Conservation (phyloP, 257 asterid species). For the Fraxinus pennsylvanica region DNA sequence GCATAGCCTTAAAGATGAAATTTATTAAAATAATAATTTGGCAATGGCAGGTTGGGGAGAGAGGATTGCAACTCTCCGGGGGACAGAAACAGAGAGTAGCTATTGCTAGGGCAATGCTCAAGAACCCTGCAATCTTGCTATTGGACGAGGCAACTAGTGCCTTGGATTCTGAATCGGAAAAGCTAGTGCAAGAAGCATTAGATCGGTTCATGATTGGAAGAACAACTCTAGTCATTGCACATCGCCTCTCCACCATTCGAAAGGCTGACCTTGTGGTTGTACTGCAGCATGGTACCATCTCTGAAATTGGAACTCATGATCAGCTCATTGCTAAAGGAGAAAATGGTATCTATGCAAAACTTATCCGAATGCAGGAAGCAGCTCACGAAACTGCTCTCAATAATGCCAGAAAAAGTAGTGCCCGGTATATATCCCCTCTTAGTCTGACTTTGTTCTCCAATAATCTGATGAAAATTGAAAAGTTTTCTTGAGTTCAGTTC, state of each 20-base stretch:
- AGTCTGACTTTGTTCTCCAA: not conserved
- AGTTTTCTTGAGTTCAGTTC: not conserved
- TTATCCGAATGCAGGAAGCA: slow-evolving; percentile 83
- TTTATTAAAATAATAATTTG: not conserved
- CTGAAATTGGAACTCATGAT: slow-evolving; percentile 82
- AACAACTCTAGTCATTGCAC: slow-evolving; percentile 88
- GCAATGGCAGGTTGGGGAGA: slow-evolving; percentile 68
- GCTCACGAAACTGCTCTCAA: slow-evolving; percentile 80
- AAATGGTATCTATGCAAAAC: slow-evolving; percentile 71
- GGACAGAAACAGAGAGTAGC: slow-evolving; percentile 96
- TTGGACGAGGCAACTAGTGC: slow-evolving; percentile 94
- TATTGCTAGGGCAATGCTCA: slow-evolving; percentile 89
- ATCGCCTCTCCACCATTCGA: slow-evolving; percentile 82
- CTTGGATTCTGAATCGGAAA: slow-evolving; percentile 83
- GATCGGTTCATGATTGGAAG: slow-evolving; percentile 93
- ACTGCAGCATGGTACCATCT: slow-evolving; percentile 57
- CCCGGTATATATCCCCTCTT: slow-evolving; percentile 45
- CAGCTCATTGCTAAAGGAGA: slow-evolving; percentile 82
- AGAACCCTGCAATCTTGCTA: slow-evolving; percentile 73
- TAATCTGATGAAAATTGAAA: not conserved
- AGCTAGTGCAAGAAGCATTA: slow-evolving; percentile 87
- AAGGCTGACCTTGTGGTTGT: slow-evolving; percentile 87
- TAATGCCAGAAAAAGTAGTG: slow-evolving; percentile 83
- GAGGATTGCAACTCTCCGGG: slow-evolving; percentile 87
- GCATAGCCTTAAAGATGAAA: not conserved